These are phyloP conservation scores for Pythium aquatile DNA, from an alignment of 352 stramenopile species.

Conservation along the genomic window DNA sequence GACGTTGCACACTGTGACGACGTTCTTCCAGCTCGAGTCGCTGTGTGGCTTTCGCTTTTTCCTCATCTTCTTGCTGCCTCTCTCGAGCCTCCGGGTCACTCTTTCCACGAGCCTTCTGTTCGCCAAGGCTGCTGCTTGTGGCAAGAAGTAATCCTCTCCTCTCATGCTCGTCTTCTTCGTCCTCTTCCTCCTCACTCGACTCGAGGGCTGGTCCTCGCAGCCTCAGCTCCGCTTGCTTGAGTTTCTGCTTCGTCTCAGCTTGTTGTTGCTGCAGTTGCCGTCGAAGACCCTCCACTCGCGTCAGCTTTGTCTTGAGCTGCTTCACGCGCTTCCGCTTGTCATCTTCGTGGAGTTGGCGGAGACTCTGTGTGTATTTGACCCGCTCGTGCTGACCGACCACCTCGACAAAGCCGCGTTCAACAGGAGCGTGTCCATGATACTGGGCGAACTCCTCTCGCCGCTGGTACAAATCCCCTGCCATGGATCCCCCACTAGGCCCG, in stretches of 20 bases:
- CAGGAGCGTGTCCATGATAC: conserved; percentile 13
- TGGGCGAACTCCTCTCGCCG: conserved; percentile 7
- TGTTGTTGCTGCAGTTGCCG: conserved; percentile 18
- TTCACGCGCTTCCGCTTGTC: conserved; percentile 8
- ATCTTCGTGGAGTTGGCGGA: conserved; percentile 22
- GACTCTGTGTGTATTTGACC: conserved; percentile 14
- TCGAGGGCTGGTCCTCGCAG: neutral
- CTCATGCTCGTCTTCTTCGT: neutral
- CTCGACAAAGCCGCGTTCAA: conserved; percentile 18
- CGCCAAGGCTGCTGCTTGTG: neutral
- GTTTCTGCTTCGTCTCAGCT: conserved; percentile 16
- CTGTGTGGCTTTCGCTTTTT: neutral
- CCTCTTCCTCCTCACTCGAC: neutral
- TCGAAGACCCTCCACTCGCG: neutral
- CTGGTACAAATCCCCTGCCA: neutral
- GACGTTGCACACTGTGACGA: conserved; percentile 4
- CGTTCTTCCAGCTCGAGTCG: conserved; percentile 5
- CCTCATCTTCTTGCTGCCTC: conserved; percentile 1
- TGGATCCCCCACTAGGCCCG: neutral
- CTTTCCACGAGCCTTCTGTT: neutral
- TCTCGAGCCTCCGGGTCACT: neutral
- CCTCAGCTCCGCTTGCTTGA: neutral
- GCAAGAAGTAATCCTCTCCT: neutral
- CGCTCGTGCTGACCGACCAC: conserved; percentile 13
- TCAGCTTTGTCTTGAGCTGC: conserved; percentile 11